Conservation (phyloP, 2,329 filamentous ascomycete species). For the Capronia coronata region DNA sequence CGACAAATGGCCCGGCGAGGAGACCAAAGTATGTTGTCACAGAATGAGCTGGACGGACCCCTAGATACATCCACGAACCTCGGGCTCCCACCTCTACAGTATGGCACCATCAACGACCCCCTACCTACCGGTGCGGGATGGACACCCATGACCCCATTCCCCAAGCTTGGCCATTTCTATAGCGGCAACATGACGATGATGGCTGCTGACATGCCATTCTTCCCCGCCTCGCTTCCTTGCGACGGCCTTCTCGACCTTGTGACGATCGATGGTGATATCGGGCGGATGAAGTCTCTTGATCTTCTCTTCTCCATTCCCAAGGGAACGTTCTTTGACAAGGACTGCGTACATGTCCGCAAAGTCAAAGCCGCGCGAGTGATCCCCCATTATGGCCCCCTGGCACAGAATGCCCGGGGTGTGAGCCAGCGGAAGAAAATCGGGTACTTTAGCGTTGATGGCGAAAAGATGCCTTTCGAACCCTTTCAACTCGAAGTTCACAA, state of each 20-base stretch:
- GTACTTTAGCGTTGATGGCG: slow-evolving; percentile 91
- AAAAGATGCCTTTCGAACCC: slow-evolving; percentile 75
- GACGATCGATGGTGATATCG: slow-evolving; percentile 68
- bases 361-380: slow-evolving; percentile 79
- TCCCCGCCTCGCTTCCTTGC: slow-evolving; percentile 69
- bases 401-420: slow-evolving; percentile 18
- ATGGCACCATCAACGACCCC: slow-evolving; percentile 71
- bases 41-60: slow-evolving; percentile 32
- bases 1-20: slow-evolving; percentile 38
- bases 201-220: slow-evolving; percentile 81
- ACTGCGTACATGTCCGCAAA: slow-evolving; percentile 73
- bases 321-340: slow-evolving; percentile 71
- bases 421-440: slow-evolving; percentile 45
- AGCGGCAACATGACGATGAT: slow-evolving; percentile 93
- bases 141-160: slow-evolving; percentile 59
- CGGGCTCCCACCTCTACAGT: slow-evolving; percentile 66
- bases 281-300: slow-evolving; percentile 58
- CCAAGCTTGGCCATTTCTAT: slow-evolving; percentile 86
- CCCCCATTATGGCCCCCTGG: slow-evolving; percentile 46
- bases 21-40: slow-evolving; percentile 39
- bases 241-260: slow-evolving; percentile 85
- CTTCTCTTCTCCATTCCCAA: slow-evolving; percentile 67
- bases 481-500: slow-evolving; percentile 87
- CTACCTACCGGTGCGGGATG: slow-evolving; percentile 69
- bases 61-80: slow-evolving; percentile 23